Conservation (phyloP, 768 basidiomycete genomes). For the Roridomyces roridus region DNA sequence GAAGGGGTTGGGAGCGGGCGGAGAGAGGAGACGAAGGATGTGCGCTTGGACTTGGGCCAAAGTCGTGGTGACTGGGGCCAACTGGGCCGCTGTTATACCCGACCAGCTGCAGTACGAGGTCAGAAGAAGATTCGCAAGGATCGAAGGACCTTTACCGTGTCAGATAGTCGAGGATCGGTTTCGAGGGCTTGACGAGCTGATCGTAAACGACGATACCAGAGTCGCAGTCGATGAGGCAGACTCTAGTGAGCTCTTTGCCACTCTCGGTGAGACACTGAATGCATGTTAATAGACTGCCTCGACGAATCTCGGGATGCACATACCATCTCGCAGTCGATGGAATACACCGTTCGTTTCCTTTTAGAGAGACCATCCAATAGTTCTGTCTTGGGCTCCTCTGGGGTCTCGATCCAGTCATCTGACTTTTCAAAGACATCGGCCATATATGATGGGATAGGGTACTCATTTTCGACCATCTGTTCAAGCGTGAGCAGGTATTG, state of each 20-base stretch:
- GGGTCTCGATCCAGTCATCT: conserved; percentile 84
- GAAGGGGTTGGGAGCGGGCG: conserved; percentile 52
- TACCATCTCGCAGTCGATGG: conserved; percentile 98
- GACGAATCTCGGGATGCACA: conserved; percentile 31
- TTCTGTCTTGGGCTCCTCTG: conserved; percentile 55
- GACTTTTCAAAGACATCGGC: conserved; percentile 72
- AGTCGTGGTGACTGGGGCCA: too few relatives aligned
- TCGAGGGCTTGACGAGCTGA: conserved; percentile 89
- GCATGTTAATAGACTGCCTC: conserved; percentile 1
- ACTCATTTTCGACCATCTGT: conserved; percentile 96
- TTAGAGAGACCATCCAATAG: conserved; percentile 36
- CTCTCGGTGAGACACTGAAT: conserved; percentile 89
- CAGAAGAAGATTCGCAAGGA: background rate
- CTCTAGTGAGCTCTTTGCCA: conserved; percentile 87
- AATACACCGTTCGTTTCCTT: conserved; percentile 62
- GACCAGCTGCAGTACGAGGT: conserved; percentile 68
- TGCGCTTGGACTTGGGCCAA: conserved; percentile 76
- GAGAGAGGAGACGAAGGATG: conserved; percentile 69
- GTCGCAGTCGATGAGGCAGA: conserved; percentile 82
- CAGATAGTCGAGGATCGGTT: conserved; percentile 88
- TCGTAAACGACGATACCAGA: conserved; percentile 80
- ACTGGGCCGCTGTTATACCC: conserved; percentile 83
- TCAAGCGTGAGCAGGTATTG: conserved; percentile 78
- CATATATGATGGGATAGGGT: conserved; percentile 87
- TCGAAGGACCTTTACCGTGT: conserved; percentile 72